Evolutionary conservation across 768 basidiomycete genomes (phyloP).

Genomic region (Hericium coralloides): DNA sequence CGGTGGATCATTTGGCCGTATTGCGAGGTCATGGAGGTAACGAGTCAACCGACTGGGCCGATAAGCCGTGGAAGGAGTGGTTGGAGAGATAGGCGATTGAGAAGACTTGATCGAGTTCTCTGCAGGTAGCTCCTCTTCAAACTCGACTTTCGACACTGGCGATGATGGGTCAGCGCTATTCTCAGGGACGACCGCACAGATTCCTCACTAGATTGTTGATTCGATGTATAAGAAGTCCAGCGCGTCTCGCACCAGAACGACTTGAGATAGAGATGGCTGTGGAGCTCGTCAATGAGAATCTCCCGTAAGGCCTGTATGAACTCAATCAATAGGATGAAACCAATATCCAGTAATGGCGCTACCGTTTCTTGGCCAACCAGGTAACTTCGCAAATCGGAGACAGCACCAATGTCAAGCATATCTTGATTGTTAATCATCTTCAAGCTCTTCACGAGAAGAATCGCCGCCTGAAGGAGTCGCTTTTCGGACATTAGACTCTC

Average conservation of each 20-base stretch:
- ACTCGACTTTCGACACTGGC: slow-evolving; percentile 60
- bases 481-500: slow-evolving; percentile 97
- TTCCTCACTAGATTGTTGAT: slow-evolving; percentile 61
- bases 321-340: slow-evolving; percentile 2
- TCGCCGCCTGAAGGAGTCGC: slow-evolving; percentile 79
- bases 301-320: slow-evolving; percentile 71
- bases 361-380: slow-evolving; percentile 82
- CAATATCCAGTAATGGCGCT: neutral
- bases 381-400: slow-evolving; percentile 82
- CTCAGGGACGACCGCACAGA: slow-evolving; percentile 2
- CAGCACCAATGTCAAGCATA: slow-evolving; percentile 92
- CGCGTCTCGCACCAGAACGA: slow-evolving; percentile 93
- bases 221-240: slow-evolving; percentile 78
- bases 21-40: slow-evolving; percentile 54
- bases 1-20: slow-evolving; percentile 74
- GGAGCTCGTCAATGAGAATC: slow-evolving; percentile 90
- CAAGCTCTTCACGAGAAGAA: slow-evolving; percentile 76
- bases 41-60: slow-evolving; percentile 45
- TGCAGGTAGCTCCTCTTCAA: slow-evolving; percentile 37
- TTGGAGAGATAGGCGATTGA: slow-evolving; percentile 21
- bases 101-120: slow-evolving; percentile 12
- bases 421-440: slow-evolving; percentile 89
- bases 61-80: slow-evolving; percentile 28
- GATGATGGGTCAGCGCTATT: slow-evolving; percentile 1
- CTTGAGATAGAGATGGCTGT: slow-evolving; percentile 95